phyloP scores from a whole-genome alignment of 2,329 filamentous ascomycete species.

The Colletotrichum sp. region DNA sequence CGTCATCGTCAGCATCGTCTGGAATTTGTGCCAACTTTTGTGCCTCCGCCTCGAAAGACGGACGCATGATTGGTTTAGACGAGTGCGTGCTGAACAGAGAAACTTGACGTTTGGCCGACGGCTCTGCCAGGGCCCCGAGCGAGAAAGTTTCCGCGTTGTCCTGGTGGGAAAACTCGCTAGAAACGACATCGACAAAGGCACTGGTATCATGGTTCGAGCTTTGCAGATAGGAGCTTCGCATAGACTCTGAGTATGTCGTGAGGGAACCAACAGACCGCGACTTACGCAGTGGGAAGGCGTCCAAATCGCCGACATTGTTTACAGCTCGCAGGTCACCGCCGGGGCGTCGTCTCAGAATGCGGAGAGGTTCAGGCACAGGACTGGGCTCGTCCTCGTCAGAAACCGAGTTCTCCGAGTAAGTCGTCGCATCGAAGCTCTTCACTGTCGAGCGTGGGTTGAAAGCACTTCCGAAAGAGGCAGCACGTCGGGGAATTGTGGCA shows the following conservation, averaged over 20 bases:
- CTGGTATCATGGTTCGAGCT: constrained; percentile 43
- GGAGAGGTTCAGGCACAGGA: constrained; percentile 56
- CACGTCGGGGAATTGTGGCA: constrained; percentile 53
- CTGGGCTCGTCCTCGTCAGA: constrained; percentile 47
- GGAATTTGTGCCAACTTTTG: constrained; percentile 87
- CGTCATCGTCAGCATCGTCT: constrained; percentile 79
- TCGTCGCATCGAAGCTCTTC: constrained; percentile 67
- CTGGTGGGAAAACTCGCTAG: constrained; percentile 42
- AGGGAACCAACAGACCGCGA: constrained; percentile 65
- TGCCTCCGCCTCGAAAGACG: constrained; percentile 88
- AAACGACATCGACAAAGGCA: constrained; percentile 49
- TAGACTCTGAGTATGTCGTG: constrained; percentile 64
- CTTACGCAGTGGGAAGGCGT: constrained; percentile 51
- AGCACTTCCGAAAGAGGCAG: constrained; percentile 66
- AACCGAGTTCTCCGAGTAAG: constrained; percentile 56
- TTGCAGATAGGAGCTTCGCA: constrained; percentile 61
- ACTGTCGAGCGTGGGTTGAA: constrained; percentile 54
- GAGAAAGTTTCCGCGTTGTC: constrained; percentile 56
- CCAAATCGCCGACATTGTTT: constrained; percentile 67
- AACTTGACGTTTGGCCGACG: constrained; percentile 44
- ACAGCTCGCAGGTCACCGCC: constrained; percentile 77
- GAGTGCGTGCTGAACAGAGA: constrained; percentile 67
- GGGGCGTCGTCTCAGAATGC: constrained; percentile 72
- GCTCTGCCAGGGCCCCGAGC: constrained; percentile 61
- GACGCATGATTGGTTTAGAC: constrained; percentile 66